Conservation (phyloP, 2,329 filamentous ascomycete genomes). For the Amauroascus verrucosus region DNA sequence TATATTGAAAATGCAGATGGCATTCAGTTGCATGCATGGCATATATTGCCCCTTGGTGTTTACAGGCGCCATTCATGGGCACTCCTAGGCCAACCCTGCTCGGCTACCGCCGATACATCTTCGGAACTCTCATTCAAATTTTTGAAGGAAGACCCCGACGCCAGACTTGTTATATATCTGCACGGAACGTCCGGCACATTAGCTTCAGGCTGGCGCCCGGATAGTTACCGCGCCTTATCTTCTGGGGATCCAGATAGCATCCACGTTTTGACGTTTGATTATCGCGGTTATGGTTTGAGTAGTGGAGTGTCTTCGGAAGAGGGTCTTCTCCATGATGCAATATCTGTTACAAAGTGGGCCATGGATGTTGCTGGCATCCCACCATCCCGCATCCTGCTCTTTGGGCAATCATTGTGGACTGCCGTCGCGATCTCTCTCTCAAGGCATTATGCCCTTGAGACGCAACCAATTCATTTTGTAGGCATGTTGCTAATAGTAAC, state of each 20-base stretch:
- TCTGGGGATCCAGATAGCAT: slow-evolving; percentile 43
- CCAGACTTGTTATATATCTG: slow-evolving; percentile 41
- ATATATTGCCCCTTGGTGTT: slow-evolving; percentile 39
- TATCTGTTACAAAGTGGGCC: slow-evolving; percentile 46
- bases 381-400: slow-evolving; percentile 47
- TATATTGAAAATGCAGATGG: slow-evolving; percentile 35
- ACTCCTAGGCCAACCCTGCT: slow-evolving; percentile 33
- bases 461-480: slow-evolving; percentile 40
- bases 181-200: slow-evolving; percentile 50
- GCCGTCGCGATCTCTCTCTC: slow-evolving; percentile 41
- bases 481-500: slow-evolving; percentile 49
- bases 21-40: slow-evolving; percentile 41
- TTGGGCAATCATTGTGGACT: slow-evolving; percentile 51
- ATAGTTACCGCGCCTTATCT: slow-evolving; percentile 49
- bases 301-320: slow-evolving; percentile 46
- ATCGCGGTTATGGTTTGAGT: slow-evolving; percentile 50
- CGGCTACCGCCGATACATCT: slow-evolving; percentile 22
- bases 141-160: slow-evolving; percentile 37
- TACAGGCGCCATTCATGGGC: slow-evolving; percentile 37
- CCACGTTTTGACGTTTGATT: slow-evolving; percentile 52
- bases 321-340: slow-evolving; percentile 46
- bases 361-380: slow-evolving; percentile 44
- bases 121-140: slow-evolving; percentile 34
- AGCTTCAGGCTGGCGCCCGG: slow-evolving; percentile 45
- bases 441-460: slow-evolving; percentile 35